A percentile compares a stretch with the other conserved stretches of the same genome.
phyloP scores from a whole-genome alignment of 306 rosid species.

The Dalbergia cultrata region DNA sequence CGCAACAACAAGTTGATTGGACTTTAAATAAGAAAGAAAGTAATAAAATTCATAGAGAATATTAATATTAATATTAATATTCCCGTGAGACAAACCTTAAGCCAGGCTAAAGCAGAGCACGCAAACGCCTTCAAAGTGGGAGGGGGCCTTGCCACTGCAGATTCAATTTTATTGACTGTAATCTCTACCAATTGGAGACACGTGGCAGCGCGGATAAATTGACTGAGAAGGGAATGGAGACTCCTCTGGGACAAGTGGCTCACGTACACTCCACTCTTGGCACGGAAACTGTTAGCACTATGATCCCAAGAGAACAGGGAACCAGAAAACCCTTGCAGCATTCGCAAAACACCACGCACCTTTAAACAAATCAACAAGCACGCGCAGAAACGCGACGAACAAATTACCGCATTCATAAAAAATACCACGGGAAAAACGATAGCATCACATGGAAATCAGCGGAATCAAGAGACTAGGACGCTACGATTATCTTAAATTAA shows the following conservation, averaged over 20 bases:
- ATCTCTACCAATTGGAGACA: conserved; percentile 74
- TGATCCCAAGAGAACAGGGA: conserved; percentile 77
- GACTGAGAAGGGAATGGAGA: conserved; percentile 69
- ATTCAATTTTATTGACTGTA: conserved; percentile 57
- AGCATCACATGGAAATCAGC: neutral
- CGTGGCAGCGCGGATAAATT: conserved; percentile 80
- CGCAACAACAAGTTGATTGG: conserved; percentile 29
- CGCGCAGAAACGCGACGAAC: neutral
- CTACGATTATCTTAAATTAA: neutral
- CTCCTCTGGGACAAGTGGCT: conserved; percentile 77
- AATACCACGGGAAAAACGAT: neutral
- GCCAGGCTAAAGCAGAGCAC: conserved; percentile 77
- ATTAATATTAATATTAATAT: too few species aligned
- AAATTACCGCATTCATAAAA: conserved; percentile 1
- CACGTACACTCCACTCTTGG: conserved; percentile 67
- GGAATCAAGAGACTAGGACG: neutral
- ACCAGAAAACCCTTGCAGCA: conserved; percentile 88
- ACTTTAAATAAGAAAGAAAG: neutral
- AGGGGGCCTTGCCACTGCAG: conserved; percentile 53
- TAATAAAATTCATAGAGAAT: neutral
- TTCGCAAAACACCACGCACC: conserved; percentile 92
- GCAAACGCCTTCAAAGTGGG: conserved; percentile 85
- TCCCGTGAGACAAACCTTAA: conserved; percentile 74
- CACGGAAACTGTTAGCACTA: conserved; percentile 53
- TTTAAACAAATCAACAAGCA: conserved; percentile 44